Percentiles rank a stretch among this genome's conserved stretches.
Conservation (phyloP, 768 basidiomycete species). For the Kwoniella heveanensis region DNA sequence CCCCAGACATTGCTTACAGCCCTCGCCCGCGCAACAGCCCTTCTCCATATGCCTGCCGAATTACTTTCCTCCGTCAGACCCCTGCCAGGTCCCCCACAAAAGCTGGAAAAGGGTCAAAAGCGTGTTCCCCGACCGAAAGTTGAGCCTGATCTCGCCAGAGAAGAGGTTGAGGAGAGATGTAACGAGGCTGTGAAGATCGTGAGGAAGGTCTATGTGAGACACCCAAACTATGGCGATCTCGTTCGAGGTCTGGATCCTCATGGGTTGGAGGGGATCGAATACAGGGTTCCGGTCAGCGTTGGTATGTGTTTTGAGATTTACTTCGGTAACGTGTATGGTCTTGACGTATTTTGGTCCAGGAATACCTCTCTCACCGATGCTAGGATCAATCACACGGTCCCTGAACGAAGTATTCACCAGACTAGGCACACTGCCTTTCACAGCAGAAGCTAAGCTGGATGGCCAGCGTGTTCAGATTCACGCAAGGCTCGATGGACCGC, state of each 20-base stretch:
- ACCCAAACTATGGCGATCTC: constrained; percentile 60
- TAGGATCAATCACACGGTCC: constrained; percentile 83
- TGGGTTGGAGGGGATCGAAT: constrained; percentile 66
- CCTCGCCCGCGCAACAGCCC: constrained; percentile 73
- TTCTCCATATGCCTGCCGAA: constrained; percentile 53
- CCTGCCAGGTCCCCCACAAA: constrained; percentile 37
- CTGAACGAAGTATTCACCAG: constrained; percentile 79
- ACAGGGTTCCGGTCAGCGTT: constrained; percentile 68
- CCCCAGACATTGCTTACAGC: constrained; percentile 69
- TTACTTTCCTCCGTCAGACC: constrained; percentile 45
- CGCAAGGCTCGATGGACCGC: constrained; percentile 47
- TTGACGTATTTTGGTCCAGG: no score
- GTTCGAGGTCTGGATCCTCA: constrained; percentile 62
- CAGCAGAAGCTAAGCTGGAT: constrained; percentile 89
- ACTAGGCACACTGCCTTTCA: constrained; percentile 67
- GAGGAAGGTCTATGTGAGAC: constrained; percentile 65
- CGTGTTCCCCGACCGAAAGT: constrained; percentile 52
- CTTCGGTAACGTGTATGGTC: no score
- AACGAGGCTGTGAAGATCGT: constrained; percentile 66
- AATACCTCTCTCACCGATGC: constrained; percentile 78
- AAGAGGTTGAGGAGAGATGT: constrained; percentile 59
- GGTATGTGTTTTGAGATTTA: no score
- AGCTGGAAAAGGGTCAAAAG: constrained; percentile 51
- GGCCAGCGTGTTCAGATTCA: constrained; percentile 62
- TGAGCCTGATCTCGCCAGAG: constrained; percentile 49